These are phyloP conservation scores for Podaxis pistillaris DNA, from an alignment of 768 basidiomycete species.

Conservation along the genomic window DNA sequence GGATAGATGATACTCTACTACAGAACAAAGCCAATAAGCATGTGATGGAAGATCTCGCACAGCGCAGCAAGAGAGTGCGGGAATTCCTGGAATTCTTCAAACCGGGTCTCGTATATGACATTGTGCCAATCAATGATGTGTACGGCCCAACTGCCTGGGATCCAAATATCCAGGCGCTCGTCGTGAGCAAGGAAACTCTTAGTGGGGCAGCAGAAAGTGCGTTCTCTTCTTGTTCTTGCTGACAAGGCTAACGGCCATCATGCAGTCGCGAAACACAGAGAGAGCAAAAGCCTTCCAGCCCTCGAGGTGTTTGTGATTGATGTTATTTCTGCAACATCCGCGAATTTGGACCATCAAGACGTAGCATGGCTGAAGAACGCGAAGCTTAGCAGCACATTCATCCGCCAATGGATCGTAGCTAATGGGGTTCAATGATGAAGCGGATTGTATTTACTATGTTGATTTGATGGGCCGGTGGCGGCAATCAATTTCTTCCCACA, in stretches of 20 bases:
- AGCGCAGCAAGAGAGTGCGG: conserved; percentile 57
- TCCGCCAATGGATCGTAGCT: conserved; percentile 80
- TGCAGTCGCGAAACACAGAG: conserved; percentile 64
- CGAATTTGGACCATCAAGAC: conserved; percentile 63
- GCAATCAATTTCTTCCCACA: neutral
- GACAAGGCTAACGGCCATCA: neutral
- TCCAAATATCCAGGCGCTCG: conserved; percentile 84
- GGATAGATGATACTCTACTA: conserved; percentile 66
- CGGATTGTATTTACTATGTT: neutral
- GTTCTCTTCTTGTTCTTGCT: conserved; percentile 26
- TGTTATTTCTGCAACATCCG: conserved; percentile 73
- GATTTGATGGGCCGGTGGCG: neutral
- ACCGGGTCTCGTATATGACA: conserved; percentile 59
- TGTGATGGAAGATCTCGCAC: conserved; percentile 59
- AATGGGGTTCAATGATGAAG: conserved; percentile 18
- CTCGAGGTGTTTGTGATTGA: conserved; percentile 80
- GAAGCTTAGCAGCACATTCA: conserved; percentile 95
- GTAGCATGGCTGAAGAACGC: conserved; percentile 65
- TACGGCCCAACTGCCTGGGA: conserved; percentile 92
- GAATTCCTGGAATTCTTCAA: conserved; percentile 71
- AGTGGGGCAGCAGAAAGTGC: conserved; percentile 71
- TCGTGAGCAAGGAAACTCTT: conserved; percentile 88
- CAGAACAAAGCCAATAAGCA: conserved; percentile 68
- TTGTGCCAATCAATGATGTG: conserved; percentile 79
- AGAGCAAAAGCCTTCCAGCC: conserved; percentile 51